Base-by-base conservation (phyloP, 2,329 filamentous ascomycete genomes). In the Curvularia lunata region DNA sequence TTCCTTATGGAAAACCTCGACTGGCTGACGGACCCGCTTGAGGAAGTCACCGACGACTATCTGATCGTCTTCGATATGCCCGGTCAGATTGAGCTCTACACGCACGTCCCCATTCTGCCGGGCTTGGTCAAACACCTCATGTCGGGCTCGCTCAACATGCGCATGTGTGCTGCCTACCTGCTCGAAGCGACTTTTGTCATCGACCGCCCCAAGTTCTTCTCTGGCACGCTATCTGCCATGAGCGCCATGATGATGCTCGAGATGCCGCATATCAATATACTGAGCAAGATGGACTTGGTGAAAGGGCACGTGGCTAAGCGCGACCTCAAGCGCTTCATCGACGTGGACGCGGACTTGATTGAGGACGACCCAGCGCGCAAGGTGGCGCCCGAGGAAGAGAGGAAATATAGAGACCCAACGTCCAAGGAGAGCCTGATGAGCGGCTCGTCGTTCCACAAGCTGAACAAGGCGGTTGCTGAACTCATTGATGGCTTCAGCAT, bases 181-280 rank as follows among this genome's bases (percentile, higher is more conserved):
- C 88, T 99, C 63, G 95, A 99, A 78, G 91, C 92, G 12, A 97
- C 93, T 8, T 99, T 98, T 75, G 90, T 98, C 70, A 87, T 97
- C 61, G 95, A 99, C 79, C 89, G 92, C 59, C 91, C 95, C 72
- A 99, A 98, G 80, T 99, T 96, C 83, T 98, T 99, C 78, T 89
- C 95, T 0, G 95, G 95, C 12, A 97, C 95, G 0, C 82, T 99
- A 59, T 95, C 91, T 74, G 95, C 95, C 64, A 98, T 99, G 95
- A 96, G 91, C 71, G 93, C 95, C 64, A 99, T 99, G 95, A 87
- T 99, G 71, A 95, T 98, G 92, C 86, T 99, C 62, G 95, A 98
- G 79, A 87, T 98, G 64, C 95, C 95, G 4, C 95, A 99, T 75
- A 87, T 99, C 74, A 99, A 99, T 75, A 90, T 99, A 59, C 81